Evolutionary conservation across 176 grass and related monocot genomes (phyloP).

Genomic region (Leersia perrieri): DNA sequence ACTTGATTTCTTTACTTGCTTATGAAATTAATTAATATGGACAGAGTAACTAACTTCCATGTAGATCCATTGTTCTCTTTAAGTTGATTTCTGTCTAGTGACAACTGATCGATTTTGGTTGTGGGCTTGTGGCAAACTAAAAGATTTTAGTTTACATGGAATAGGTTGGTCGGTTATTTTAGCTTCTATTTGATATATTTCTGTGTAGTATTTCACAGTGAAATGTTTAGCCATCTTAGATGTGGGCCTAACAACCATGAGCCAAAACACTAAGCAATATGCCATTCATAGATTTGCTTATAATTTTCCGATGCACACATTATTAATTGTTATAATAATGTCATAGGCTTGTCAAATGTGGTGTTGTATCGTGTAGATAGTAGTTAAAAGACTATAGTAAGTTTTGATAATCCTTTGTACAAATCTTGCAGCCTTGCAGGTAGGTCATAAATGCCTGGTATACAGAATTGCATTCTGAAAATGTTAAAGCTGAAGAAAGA

Average conservation of each 20-base stretch:
- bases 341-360: background rate
- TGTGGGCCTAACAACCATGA: background rate
- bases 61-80: background rate
- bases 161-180: background rate
- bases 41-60: background rate
- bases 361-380: background rate
- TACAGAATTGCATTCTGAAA: background rate
- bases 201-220: background rate
- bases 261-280: background rate
- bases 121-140: too few species aligned
- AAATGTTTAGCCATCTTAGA: background rate
- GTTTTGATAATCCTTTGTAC: background rate
- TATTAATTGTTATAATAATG: too few species aligned
- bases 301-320: background rate
- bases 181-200: background rate
- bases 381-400: background rate
- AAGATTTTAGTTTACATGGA: background rate
- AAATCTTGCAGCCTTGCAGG: constrained; percentile 8
- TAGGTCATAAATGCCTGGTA: background rate
- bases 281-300: background rate
- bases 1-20: background rate
- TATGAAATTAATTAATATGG: background rate
- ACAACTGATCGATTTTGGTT: background rate
- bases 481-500: background rate
- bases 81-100: background rate